Conservation (phyloP, 1,139 yeast species). For the Debaryomyces fabryi region DNA sequence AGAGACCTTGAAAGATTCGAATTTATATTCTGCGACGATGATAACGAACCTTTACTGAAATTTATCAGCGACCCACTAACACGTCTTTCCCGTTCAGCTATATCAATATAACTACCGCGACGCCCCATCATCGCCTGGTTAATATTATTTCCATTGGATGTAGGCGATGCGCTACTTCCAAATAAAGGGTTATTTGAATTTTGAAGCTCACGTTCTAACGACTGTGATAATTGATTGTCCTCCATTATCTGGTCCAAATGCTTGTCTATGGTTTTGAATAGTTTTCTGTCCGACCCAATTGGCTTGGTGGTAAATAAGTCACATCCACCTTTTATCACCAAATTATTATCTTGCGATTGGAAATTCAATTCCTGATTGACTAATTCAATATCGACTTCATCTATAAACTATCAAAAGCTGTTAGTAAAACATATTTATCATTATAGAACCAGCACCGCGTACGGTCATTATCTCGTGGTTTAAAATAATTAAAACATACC, state of each 20-base stretch:
- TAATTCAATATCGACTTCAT: slow-evolving; percentile 85
- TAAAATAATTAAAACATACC: neutral
- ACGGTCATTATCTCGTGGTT: neutral
- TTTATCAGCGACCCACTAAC: slow-evolving; percentile 22
- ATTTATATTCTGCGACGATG: slow-evolving; percentile 9
- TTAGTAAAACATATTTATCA: slow-evolving; percentile 17
- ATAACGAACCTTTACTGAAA: slow-evolving; percentile 12
- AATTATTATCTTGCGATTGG: slow-evolving; percentile 83
- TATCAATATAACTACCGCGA: slow-evolving; percentile 23
- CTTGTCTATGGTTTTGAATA: slow-evolving; percentile 84
- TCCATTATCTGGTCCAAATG: slow-evolving; percentile 70
- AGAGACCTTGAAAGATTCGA: slow-evolving; percentile 22
- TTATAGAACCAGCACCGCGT: slow-evolving; percentile 1
- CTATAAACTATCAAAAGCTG: slow-evolving; percentile 64
- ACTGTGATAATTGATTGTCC: slow-evolving; percentile 51
- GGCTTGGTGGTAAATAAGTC: slow-evolving; percentile 95
- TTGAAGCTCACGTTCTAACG: slow-evolving; percentile 44
- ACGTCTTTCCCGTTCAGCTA: slow-evolving; percentile 30
- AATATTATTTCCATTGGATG: slow-evolving; percentile 10
- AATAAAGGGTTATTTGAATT: slow-evolving; percentile 39
- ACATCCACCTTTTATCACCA: slow-evolving; percentile 79
- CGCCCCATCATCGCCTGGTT: slow-evolving; percentile 4
- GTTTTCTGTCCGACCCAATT: slow-evolving; percentile 83
- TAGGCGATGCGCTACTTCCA: slow-evolving; percentile 43
- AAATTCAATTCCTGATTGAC: slow-evolving; percentile 86